Evolutionary conservation across 768 basidiomycete genomes (phyloP).

Genomic region (Suillus subluteus): DNA sequence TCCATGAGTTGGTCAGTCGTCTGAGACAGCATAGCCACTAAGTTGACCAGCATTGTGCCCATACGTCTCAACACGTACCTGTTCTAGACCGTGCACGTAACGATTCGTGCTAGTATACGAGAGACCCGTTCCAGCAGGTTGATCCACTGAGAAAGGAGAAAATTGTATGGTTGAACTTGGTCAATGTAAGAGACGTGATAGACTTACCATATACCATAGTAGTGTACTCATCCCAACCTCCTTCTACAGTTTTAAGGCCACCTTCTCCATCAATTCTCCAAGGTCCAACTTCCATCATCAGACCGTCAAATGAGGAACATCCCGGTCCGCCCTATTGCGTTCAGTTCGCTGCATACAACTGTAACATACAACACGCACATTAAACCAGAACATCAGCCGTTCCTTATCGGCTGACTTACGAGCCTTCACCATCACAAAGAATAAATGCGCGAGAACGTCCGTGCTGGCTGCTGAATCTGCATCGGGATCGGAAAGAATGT

Average conservation of each 20-base stretch:
- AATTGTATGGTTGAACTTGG: neutral
- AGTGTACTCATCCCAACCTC: conserved; percentile 98
- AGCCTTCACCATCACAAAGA: conserved; percentile 90
- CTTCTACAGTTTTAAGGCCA: conserved; percentile 72
- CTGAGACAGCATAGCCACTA: conserved; percentile 38
- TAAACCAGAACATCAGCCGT: conserved; percentile 95
- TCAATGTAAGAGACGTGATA: neutral
- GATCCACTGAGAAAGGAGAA: conserved; percentile 71
- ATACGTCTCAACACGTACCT: conserved; percentile 43
- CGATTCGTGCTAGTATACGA: conserved; percentile 87
- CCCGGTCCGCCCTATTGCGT: conserved; percentile 85
- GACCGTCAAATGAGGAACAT: conserved; percentile 95
- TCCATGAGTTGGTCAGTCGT: conserved; percentile 77
- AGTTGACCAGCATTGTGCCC: neutral
- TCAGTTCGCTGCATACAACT: neutral
- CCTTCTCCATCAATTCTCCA: conserved; percentile 79
- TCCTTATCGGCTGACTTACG: conserved; percentile 87
- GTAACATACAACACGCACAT: conserved; percentile 53
- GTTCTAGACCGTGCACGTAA: conserved; percentile 78
- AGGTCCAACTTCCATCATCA: conserved; percentile 98
- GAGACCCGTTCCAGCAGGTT: conserved; percentile 95
- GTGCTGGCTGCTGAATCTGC: conserved; percentile 49
- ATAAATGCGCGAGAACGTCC: conserved; percentile 78
- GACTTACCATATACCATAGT: conserved; percentile 88
- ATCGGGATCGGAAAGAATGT: conserved; percentile 79